Conservation (phyloP, 306 rosid species). For the Quercus wislizeni region DNA sequence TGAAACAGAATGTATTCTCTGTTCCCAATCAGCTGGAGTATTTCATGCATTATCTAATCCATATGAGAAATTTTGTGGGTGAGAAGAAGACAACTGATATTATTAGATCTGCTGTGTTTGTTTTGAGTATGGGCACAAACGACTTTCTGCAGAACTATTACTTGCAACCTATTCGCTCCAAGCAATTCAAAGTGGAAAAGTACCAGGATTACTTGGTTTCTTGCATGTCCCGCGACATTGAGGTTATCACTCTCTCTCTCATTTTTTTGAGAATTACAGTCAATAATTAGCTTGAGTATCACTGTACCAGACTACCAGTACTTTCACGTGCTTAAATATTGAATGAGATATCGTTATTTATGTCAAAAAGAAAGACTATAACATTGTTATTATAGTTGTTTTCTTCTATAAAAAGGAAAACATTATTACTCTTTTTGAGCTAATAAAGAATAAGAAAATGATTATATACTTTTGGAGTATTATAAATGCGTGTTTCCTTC, state of each 20-base stretch:
- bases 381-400: too few species aligned
- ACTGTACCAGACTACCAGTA: too few species aligned
- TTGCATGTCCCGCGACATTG: slow-evolving; percentile 36
- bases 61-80: slow-evolving; percentile 45
- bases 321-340: too few species aligned
- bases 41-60: slow-evolving; percentile 60
- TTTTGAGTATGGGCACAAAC: slow-evolving; percentile 71
- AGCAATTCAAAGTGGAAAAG: slow-evolving; percentile 45
- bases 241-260: slow-evolving; percentile 35
- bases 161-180: slow-evolving; percentile 57
- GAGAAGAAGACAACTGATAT: slow-evolving; percentile 39
- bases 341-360: too few species aligned
- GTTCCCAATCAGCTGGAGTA: slow-evolving; percentile 54
- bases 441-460: too few species aligned
- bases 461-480: rapidly evolving
- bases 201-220: slow-evolving; percentile 56
- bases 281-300: not conserved
- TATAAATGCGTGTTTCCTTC: too few species aligned
- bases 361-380: too few species aligned
- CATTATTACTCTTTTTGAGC: too few species aligned
- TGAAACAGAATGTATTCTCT: slow-evolving; percentile 59
- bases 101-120: slow-evolving; percentile 38
- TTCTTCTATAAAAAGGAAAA: too few species aligned
- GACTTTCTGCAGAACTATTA: slow-evolving; percentile 73
- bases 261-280: not conserved